phyloP scores from a whole-genome alignment of 208 protist genomes.

The Leishmania guyanensis region DNA sequence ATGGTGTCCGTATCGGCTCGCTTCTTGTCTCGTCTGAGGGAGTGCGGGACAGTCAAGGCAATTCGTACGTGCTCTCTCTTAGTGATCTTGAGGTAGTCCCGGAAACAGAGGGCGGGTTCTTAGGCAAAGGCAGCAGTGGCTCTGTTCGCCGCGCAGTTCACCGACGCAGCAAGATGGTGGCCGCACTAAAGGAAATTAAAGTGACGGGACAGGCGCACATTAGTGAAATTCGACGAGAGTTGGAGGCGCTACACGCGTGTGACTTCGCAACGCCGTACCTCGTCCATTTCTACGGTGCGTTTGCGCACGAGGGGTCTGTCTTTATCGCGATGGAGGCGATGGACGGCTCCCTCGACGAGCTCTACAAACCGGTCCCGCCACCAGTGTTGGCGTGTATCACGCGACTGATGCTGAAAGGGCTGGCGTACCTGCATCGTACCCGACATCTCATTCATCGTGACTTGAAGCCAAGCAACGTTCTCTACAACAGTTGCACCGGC shows the following conservation, averaged over 20 bases:
- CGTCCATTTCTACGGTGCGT: slow-evolving; percentile 91
- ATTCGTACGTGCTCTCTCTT: slow-evolving; percentile 76
- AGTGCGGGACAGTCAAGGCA: slow-evolving; percentile 49
- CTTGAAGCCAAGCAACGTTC: slow-evolving; percentile 98
- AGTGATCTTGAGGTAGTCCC: slow-evolving; percentile 68
- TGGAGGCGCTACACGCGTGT: slow-evolving; percentile 79
- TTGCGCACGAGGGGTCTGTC: slow-evolving; percentile 82
- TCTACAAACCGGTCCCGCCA: slow-evolving; percentile 57
- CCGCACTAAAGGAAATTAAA: slow-evolving; percentile 92
- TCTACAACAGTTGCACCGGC: slow-evolving; percentile 86
- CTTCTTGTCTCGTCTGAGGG: slow-evolving; percentile 80
- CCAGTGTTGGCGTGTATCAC: slow-evolving; percentile 67
- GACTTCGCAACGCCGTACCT: slow-evolving; percentile 47
- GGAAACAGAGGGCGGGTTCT: slow-evolving; percentile 53
- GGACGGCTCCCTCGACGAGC: slow-evolving; percentile 84
- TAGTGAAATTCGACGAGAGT: slow-evolving; percentile 79
- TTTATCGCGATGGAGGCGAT: slow-evolving; percentile 93
- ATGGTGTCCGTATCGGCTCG: slow-evolving; percentile 71
- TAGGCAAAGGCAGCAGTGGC: slow-evolving; percentile 87
- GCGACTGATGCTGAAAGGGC: slow-evolving; percentile 79
- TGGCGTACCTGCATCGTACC: slow-evolving; percentile 88
- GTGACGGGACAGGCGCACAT: slow-evolving; percentile 72
- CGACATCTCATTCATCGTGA: slow-evolving; percentile 96
- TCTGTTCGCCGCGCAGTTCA: slow-evolving; percentile 69
- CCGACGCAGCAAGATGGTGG: slow-evolving; percentile 47